phyloP scores from a whole-genome alignment of 2,329 filamentous ascomycete species.

The Epichloe baconii region DNA sequence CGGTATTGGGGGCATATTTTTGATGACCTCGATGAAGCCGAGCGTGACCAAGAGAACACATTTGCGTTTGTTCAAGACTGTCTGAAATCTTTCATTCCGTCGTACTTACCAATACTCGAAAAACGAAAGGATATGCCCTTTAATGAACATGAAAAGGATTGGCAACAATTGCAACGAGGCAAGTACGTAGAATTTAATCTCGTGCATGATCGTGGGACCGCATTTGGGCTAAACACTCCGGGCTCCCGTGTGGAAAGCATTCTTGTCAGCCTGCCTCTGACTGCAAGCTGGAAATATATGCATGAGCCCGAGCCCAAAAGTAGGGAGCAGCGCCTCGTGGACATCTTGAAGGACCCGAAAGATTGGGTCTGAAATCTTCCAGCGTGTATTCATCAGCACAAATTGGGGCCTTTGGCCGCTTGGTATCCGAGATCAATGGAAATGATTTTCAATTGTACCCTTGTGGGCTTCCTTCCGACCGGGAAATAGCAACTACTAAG shows the following conservation, averaged over 20 bases:
- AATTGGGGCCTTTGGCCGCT: too few species aligned
- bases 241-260: conserved; percentile 91
- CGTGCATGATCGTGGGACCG: conserved; percentile 88
- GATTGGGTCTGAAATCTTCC: conserved; percentile 45
- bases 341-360: conserved; percentile 52
- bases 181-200: conserved; percentile 98
- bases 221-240: conserved; percentile 87
- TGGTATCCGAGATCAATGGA: too few species aligned
- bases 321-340: conserved; percentile 67
- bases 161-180: conserved; percentile 92
- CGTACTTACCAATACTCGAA: conserved; percentile 80
- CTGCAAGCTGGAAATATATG: conserved; percentile 94
- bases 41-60: conserved; percentile 76
- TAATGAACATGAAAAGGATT: conserved; percentile 75
- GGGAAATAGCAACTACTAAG: too few species aligned
- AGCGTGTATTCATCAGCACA: too few species aligned
- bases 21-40: conserved; percentile 81
- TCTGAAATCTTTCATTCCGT: conserved; percentile 75
- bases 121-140: conserved; percentile 86
- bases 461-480: too few species aligned
- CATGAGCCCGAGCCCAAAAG: conserved; percentile 65
- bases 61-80: conserved; percentile 84
- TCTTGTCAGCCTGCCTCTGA: conserved; percentile 88
- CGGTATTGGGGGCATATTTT: conserved; percentile 96
- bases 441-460: too few species aligned